Base-by-base conservation (phyloP, 2,329 filamentous ascomycete genomes). In the Arthrobotrys conoides region DNA sequence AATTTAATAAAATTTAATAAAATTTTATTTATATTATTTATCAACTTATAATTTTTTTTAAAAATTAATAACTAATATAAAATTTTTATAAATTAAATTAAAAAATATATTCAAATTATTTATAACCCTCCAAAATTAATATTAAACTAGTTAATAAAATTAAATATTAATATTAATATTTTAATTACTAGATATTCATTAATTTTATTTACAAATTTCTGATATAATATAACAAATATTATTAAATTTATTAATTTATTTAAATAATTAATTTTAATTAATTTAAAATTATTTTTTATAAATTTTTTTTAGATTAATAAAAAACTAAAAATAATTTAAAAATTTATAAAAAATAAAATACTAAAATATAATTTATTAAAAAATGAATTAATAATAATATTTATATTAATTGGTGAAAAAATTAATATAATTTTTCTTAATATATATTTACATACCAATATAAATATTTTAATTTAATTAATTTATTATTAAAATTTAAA, bases 321-420 rank as follows among this genome's bases (percentile, higher is more conserved):
- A 51, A 51, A 12, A 8, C 20, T 24, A 51, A 51, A 24, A 51
- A 24, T 24, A 24, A 24, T 51, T 24, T 51, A 51, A 51, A 51
- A 24, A 18, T 51, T 51, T 24, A 51, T 24, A 24, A 24, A 51
- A 24, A 24, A 51, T 51, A 22, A 24, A 51, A 22, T 3, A 24
- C 6, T 51, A 51, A 24, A 51, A 51, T 51, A 51, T 51, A 51
- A 51, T 51, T 12, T 51, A 51, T 24, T 51, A 51, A 51, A 51
- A 51, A 51, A 51, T 51, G 3, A 51, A 51, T 12, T 10, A n/a
- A n/a, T n/a, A n/a, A n/a, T n/a, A n/a, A n/a, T n/a, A n/a, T n/a
- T n/a, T n/a, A n/a, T n/a, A n/a, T n/a, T n/a, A n/a, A n/a, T n/a
- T n/a, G n/a, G n/a, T n/a, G n/a, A n/a, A n/a, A n/a, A n/a, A n/a